These are phyloP conservation scores for Rhynchosporium graminicola DNA, from an alignment of 2,329 filamentous ascomycete species.

Conservation along the genomic window DNA sequence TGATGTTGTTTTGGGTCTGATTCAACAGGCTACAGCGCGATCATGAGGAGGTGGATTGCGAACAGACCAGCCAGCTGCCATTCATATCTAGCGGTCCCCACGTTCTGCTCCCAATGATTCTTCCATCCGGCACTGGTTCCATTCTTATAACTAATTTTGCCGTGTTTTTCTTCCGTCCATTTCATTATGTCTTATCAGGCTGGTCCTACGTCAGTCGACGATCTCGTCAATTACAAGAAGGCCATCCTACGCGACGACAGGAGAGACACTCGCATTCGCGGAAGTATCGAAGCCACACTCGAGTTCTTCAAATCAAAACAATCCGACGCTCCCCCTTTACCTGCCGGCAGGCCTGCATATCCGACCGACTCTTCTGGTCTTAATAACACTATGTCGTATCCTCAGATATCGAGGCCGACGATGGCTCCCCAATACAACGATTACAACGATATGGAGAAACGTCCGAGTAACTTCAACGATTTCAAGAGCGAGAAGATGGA, in stretches of 20 bases:
- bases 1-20: conserved; percentile 24
- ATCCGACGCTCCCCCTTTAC: conserved; percentile 18
- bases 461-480: conserved; percentile 3
- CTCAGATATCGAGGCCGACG: conserved; percentile 20
- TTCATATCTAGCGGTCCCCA: conserved; percentile 15
- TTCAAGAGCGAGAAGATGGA: conserved; percentile 11
- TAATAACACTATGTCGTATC: conserved; percentile 23
- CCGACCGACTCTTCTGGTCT: background rate
- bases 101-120: conserved; percentile 5
- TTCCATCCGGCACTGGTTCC: conserved; percentile 12
- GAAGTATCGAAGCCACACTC: conserved; percentile 32
- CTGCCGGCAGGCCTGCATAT: conserved; percentile 25
- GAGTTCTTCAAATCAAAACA: conserved; percentile 27
- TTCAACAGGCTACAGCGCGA: conserved; percentile 19
- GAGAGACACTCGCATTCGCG: conserved; percentile 30
- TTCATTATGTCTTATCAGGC: conserved; percentile 27
- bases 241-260: conserved; percentile 28
- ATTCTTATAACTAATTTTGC: conserved; percentile 15
- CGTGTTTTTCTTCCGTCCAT: background rate
- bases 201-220: conserved; percentile 27
- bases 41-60: conserved; percentile 16
- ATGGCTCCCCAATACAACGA: background rate
- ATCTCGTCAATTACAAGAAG: conserved; percentile 32
- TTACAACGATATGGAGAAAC: conserved; percentile 19
- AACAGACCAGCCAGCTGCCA: conserved; percentile 8